Evolutionary conservation across 129 eudicot genomes (phyloP).

Genomic region (Kitagawia praeruptora): DNA sequence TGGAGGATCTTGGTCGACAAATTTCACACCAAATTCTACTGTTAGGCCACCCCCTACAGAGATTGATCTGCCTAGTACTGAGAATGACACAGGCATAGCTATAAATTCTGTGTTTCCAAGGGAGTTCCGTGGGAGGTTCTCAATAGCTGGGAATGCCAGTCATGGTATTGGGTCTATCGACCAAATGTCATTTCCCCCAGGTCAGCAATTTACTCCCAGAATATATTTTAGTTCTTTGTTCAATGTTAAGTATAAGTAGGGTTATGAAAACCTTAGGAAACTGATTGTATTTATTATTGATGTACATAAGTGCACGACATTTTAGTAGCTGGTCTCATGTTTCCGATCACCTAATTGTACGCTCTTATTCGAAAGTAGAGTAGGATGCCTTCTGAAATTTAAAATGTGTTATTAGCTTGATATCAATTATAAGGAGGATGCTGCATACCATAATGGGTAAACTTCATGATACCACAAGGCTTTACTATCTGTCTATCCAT

Average conservation of each 20-base stretch:
- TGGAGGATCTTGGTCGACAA: conserved; percentile 98
- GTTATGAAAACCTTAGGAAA: background rate
- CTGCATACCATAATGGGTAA: background rate
- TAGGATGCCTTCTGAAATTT: background rate
- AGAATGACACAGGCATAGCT: conserved; percentile 23
- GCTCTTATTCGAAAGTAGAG: background rate
- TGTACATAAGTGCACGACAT: background rate
- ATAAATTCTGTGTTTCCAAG: conserved; percentile 21
- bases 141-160: conserved; percentile 19
- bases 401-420: background rate
- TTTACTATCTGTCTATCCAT: background rate
- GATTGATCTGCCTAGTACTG: conserved; percentile 26
- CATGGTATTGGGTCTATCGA: conserved; percentile 38
- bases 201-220: conserved; percentile 9
- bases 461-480: background rate
- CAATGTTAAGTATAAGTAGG: background rate
- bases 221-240: conserved; percentile 1
- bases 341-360: background rate
- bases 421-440: background rate
- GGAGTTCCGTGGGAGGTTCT: conserved; percentile 32
- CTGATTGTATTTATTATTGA: background rate
- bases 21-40: conserved; percentile 40
- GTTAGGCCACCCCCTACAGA: conserved; percentile 37
- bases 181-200: conserved; percentile 18
- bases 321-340: background rate